These are phyloP conservation scores for Stereum hirsutum DNA, from an alignment of 1,284 basidiomycete genomes.

Conservation along the genomic window DNA sequence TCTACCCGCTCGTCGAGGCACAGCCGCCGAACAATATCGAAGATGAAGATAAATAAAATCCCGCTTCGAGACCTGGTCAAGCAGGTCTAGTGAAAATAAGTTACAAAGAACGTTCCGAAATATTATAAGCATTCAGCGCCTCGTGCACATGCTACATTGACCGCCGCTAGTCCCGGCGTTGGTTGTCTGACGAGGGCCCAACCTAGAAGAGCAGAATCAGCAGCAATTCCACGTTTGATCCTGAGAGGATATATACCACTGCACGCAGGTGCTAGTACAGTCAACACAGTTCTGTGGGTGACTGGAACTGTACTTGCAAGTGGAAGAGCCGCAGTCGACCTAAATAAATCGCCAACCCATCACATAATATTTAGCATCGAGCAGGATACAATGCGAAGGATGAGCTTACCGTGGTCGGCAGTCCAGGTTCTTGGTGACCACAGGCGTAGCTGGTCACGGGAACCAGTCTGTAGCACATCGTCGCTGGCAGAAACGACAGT, in stretches of 20 bases:
- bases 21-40: no score
- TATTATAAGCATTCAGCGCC: no score
- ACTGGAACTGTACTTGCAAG: constrained; percentile 10
- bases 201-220: constrained; percentile 5
- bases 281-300: constrained; percentile 5
- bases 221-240: not conserved
- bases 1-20: no score
- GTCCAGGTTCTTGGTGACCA: constrained; percentile 9
- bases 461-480: constrained; percentile 10
- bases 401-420: no score
- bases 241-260: constrained; percentile 6
- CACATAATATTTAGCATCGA: no score
- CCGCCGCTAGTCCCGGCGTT: not conserved
- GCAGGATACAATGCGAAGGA: no score
- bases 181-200: constrained; percentile 1
- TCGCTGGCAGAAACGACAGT: not conserved
- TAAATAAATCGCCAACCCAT: no score
- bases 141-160: constrained; percentile 5
- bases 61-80: no score
- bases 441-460: constrained; percentile 2
- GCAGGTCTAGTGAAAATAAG: no score
- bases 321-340: constrained; percentile 8
- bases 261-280: constrained; percentile 1
- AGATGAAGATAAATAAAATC: no score
- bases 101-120: no score